Evolutionary conservation across 495 filamentous ascomycete genomes (phyloP).

Genomic region (Oleoguttula mirabilis): DNA sequence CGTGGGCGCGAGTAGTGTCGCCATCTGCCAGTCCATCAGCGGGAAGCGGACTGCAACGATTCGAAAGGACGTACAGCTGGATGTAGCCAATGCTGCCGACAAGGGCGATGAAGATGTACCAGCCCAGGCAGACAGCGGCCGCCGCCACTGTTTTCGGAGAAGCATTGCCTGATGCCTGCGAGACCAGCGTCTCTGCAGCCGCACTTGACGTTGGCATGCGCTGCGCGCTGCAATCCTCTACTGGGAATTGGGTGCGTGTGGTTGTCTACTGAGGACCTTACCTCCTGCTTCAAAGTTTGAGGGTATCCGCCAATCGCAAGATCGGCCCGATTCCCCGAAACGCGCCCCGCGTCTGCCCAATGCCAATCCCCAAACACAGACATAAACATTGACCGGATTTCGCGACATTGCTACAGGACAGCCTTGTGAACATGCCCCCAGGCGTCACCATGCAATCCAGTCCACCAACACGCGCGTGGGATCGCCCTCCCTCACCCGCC

Average conservation of each 20-base stretch:
- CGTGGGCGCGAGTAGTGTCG: slow-evolving; percentile 30
- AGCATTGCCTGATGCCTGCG: background rate
- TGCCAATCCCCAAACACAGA: background rate
- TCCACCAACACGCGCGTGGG: slow-evolving; percentile 17
- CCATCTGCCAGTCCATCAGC: slow-evolving; percentile 22
- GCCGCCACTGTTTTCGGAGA: slow-evolving; percentile 10
- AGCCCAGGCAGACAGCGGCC: slow-evolving; percentile 39
- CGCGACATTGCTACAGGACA: background rate
- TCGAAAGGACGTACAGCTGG: slow-evolving; percentile 41
- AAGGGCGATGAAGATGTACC: slow-evolving; percentile 43
- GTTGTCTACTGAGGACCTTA: no score
- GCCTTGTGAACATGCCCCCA: background rate
- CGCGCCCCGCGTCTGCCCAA: background rate
- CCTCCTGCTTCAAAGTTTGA: no score
- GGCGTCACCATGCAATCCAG: slow-evolving; percentile 12
- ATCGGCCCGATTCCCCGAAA: no score
- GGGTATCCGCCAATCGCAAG: no score
- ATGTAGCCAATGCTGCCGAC: slow-evolving; percentile 48
- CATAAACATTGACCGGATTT: slow-evolving; percentile 1
- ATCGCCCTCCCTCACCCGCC: slow-evolving; percentile 9
- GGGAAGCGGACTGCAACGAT: slow-evolving; percentile 14
- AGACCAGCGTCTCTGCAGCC: slow-evolving; percentile 1
- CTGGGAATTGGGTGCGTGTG: no score
- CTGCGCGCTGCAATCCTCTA: background rate
- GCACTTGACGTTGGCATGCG: slow-evolving; percentile 2